Evolutionary conservation across 306 rosid species (phyloP).

Genomic region (Luffa aegyptiaca): DNA sequence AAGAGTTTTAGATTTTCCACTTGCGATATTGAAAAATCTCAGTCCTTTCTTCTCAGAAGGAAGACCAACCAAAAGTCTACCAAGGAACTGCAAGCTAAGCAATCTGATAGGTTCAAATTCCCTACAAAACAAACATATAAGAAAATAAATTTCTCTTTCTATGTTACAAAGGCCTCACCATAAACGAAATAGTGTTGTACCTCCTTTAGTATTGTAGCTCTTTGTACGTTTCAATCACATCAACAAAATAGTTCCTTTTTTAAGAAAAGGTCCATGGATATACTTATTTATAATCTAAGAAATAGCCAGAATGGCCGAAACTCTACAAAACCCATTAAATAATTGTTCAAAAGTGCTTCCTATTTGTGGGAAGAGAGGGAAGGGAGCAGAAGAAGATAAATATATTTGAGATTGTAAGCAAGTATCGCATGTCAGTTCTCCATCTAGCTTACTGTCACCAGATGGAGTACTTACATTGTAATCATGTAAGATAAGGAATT

Average conservation of each 20-base stretch:
- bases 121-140: constrained; percentile 33
- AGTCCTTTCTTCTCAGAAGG: constrained; percentile 91
- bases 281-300: no score
- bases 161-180: not conserved
- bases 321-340: no score
- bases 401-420: no score
- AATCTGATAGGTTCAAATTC: constrained; percentile 80
- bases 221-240: no score
- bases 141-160: not conserved
- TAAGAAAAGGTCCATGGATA: no score
- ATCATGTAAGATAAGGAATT: not conserved
- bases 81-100: constrained; percentile 88
- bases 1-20: constrained; percentile 58
- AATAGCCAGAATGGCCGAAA: no score
- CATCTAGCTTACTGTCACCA: not conserved
- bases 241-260: no score
- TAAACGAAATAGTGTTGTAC: no score
- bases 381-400: no score
- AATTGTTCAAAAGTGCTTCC: no score
- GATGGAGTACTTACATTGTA: not conserved
- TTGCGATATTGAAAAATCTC: constrained; percentile 69
- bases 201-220: not conserved
- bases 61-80: constrained; percentile 84
- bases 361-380: no score
- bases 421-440: no score